Percentiles rank a stretch among this genome's conserved stretches.
Conservation (phyloP, 345 rosid genomes). For the Salix udensis region DNA sequence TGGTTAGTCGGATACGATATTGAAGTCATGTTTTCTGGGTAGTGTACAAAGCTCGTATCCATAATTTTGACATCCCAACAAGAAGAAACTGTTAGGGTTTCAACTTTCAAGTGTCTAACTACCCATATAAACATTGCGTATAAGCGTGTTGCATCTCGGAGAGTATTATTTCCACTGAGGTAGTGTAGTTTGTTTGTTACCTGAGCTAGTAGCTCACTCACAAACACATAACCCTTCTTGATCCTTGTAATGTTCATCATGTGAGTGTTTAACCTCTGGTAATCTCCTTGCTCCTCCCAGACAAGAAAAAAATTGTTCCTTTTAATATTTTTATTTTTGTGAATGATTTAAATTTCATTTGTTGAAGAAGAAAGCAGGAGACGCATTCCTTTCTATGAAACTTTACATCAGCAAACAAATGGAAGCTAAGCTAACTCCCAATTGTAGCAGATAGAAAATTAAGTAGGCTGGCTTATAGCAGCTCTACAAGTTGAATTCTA, state of each 20-base stretch:
- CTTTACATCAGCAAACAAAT: not conserved
- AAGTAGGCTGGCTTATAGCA: not conserved
- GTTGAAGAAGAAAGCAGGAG: not conserved
- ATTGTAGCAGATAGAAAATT: not conserved
- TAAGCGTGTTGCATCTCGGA: not conserved
- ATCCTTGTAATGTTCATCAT: not conserved
- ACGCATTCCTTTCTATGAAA: not conserved
- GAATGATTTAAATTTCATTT: not conserved
- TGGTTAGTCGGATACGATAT: not conserved
- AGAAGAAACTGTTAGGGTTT: not conserved
- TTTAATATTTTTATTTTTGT: not conserved
- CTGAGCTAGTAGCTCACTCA: not conserved
- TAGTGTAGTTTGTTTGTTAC: not conserved
- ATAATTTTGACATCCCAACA: not conserved
- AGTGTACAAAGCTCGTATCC: not conserved
- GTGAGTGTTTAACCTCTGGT: not conserved
- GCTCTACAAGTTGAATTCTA: not conserved
- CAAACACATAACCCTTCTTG: not conserved
- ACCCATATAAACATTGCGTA: not conserved
- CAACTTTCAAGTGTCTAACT: not conserved
- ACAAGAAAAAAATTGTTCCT: not conserved
- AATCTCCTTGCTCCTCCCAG: not conserved
- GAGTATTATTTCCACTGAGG: not conserved
- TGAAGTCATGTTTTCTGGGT: not conserved
- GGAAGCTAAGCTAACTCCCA: not conserved